Evolutionary conservation across 2,329 filamentous ascomycete genomes (phyloP).

Genomic region (Leptographium lundbergii): DNA sequence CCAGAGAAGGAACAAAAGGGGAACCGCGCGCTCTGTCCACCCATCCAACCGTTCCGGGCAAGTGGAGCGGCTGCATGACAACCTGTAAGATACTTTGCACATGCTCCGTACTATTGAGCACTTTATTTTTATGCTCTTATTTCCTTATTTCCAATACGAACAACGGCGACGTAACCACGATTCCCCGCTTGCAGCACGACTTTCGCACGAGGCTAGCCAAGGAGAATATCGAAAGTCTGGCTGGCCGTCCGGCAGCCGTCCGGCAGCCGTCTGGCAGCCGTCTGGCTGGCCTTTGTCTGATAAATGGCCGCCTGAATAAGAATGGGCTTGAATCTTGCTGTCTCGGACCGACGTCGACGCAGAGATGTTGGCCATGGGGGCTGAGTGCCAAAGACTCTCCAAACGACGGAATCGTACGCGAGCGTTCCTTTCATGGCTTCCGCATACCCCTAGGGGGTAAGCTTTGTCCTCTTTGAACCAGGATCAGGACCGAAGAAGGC

Average conservation of each 20-base stretch:
- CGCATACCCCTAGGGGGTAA: neutral
- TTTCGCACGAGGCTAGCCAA: neutral
- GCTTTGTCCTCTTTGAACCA: neutral
- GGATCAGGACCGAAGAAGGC: neutral
- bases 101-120: neutral
- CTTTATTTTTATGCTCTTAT: neutral
- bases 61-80: neutral
- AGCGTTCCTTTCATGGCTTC: neutral
- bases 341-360: neutral
- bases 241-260: no score
- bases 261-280: no score
- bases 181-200: neutral
- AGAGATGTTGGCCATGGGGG: neutral
- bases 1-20: neutral
- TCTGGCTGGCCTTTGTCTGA: neutral
- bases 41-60: no score
- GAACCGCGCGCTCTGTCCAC: neutral
- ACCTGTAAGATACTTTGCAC: no score
- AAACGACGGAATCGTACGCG: no score
- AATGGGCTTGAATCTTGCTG: neutral
- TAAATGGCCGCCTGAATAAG: neutral
- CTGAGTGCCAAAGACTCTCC: neutral
- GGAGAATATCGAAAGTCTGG: neutral
- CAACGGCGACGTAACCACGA: neutral
- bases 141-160: neutral